A percentile compares a stretch with the other conserved stretches of the same genome.
These are phyloP conservation scores for Aspergillus udagawae DNA, from an alignment of 2,329 filamentous ascomycete species.

Conservation along the genomic window DNA sequence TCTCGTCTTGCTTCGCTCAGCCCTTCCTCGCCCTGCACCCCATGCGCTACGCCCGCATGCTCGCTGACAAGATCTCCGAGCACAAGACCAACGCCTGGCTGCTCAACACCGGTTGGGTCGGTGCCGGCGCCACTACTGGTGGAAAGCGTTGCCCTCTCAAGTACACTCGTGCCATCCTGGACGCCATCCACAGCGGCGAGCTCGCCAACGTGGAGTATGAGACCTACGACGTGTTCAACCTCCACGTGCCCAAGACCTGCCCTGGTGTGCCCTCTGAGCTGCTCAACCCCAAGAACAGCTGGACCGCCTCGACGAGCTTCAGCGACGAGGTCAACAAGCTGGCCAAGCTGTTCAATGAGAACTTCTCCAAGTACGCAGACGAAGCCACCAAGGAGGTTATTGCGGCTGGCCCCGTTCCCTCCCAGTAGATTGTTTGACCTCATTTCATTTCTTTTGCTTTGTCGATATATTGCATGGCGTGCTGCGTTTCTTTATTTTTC, in stretches of 20 bases:
- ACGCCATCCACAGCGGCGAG: conserved; percentile 95
- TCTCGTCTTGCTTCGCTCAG: conserved; percentile 98
- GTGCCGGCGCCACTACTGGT: conserved; percentile 82
- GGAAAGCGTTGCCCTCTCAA: conserved; percentile 97
- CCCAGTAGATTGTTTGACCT: conserved; percentile 11
- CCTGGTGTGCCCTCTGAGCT: conserved; percentile 84
- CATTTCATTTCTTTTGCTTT: conserved; percentile 4
- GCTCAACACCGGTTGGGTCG: conserved; percentile 97
- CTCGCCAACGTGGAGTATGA: conserved; percentile 92
- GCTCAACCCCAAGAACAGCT: conserved; percentile 89
- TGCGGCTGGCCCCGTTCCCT: conserved; percentile 44
- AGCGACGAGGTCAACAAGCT: conserved; percentile 85
- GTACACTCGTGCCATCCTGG: conserved; percentile 97
- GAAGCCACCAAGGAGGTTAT: conserved; percentile 78
- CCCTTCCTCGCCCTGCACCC: conserved; percentile 98
- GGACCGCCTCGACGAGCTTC: conserved; percentile 83
- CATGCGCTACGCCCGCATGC: conserved; percentile 98
- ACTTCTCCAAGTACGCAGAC: conserved; percentile 93
- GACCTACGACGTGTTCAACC: conserved; percentile 94
- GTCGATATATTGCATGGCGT: conserved; percentile 16
- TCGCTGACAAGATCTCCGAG: conserved; percentile 93
- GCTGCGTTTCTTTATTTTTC: conserved; percentile 12
- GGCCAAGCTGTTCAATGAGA: conserved; percentile 83
- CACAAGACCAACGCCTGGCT: conserved; percentile 98
- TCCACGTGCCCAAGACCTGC: conserved; percentile 89